phyloP scores from a whole-genome alignment of 2,329 filamentous ascomycete genomes.

The Clonostachys rosea region DNA sequence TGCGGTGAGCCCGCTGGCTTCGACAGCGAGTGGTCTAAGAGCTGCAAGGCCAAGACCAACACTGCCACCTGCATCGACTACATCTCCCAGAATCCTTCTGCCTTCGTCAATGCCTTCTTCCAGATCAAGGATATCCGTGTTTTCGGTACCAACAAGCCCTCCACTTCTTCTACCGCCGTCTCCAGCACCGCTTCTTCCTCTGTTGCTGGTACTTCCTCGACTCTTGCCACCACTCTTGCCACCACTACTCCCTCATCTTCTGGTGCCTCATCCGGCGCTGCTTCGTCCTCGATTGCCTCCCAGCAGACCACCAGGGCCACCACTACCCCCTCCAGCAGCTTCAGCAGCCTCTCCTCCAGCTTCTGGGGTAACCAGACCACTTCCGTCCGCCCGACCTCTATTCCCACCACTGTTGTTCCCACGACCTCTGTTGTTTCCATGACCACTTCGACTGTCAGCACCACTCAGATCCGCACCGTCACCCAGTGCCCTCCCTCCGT shows the following conservation, averaged over 20 bases:
- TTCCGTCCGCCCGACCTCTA: slow-evolving; percentile 41
- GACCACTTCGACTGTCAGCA: not conserved
- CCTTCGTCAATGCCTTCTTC: slow-evolving; percentile 32
- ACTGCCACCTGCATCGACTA: slow-evolving; percentile 25
- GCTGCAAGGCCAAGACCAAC: slow-evolving; percentile 14
- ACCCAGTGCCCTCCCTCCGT: slow-evolving; percentile 14
- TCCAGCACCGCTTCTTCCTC: too few relatives aligned
- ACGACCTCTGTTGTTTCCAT: not conserved
- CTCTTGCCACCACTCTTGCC: too few relatives aligned
- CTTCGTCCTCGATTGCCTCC: too few relatives aligned
- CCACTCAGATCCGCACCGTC: slow-evolving; percentile 9
- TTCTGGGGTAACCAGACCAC: slow-evolving; percentile 24
- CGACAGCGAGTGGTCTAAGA: slow-evolving; percentile 14
- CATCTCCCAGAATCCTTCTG: slow-evolving; percentile 25
- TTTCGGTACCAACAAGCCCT: too few relatives aligned
- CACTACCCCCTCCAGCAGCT: not conserved
- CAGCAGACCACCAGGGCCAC: not conserved
- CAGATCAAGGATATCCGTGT: slow-evolving; percentile 36
- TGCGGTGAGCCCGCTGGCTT: slow-evolving; percentile 66
- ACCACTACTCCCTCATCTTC: too few relatives aligned
- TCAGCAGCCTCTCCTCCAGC: slow-evolving; percentile 10
- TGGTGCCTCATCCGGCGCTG: too few relatives aligned
- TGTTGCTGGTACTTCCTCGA: too few relatives aligned
- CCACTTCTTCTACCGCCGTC: too few relatives aligned
- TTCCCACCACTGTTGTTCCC: not conserved